Conservation (phyloP, 352 stramenopile species). For the Thraustochytrium sp. region DNA sequence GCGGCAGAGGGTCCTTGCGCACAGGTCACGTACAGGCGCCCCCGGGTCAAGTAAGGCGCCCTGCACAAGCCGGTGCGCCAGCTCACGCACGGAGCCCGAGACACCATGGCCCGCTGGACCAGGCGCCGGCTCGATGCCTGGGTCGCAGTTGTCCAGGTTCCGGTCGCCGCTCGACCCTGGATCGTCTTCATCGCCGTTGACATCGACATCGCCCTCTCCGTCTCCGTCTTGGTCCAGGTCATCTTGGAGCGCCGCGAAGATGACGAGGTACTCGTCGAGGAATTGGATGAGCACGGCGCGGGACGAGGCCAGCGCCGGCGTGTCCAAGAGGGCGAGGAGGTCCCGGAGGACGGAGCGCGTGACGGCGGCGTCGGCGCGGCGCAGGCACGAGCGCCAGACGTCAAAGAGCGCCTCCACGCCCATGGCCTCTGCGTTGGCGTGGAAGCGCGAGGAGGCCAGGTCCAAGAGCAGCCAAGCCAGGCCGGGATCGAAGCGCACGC, state of each 20-base stretch:
- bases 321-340: not conserved
- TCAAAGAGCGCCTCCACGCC: not conserved
- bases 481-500: not conserved
- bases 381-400: not conserved
- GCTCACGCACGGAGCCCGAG: not conserved
- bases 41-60: not conserved
- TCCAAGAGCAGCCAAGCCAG: not conserved
- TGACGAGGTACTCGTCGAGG: not conserved
- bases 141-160: too few relatives aligned
- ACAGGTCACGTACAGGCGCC: not conserved
- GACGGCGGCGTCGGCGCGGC: not conserved
- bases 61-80: not conserved
- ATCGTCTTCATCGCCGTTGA: too few relatives aligned
- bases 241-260: not conserved
- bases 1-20: not conserved
- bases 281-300: not conserved
- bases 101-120: not conserved
- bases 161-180: too few relatives aligned
- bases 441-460: not conserved
- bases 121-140: too few relatives aligned
- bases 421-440: not conserved
- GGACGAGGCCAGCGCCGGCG: not conserved
- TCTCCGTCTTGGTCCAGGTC: not conserved
- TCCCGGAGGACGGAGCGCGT: not conserved
- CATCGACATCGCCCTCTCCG: not conserved